A percentile compares a stretch with the other conserved stretches of the same genome.
Evolutionary conservation across 2,329 filamentous ascomycete genomes (phyloP).

Genomic region (Colletotrichum melonis): DNA sequence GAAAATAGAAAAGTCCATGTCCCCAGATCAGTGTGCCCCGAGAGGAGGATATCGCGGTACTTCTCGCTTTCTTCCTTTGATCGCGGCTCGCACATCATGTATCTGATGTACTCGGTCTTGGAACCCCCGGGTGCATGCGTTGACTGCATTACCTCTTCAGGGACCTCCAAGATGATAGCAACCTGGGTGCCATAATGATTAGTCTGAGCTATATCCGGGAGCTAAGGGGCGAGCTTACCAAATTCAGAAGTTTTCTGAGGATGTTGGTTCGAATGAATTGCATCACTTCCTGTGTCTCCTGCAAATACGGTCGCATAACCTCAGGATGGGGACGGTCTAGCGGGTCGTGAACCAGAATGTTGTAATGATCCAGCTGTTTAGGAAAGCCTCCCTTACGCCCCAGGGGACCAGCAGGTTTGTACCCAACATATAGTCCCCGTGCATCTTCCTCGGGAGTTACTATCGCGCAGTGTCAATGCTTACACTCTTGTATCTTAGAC

Average conservation of each 20-base stretch:
- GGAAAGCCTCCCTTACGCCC: conserved; percentile 35
- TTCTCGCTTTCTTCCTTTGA: conserved; percentile 47
- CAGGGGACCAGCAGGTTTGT: conserved; percentile 42
- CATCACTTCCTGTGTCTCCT: conserved; percentile 41
- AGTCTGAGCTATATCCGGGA: too few species aligned
- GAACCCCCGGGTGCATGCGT: conserved; percentile 47
- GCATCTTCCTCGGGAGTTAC: conserved; percentile 43
- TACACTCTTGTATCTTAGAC: too few species aligned
- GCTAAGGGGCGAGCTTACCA: neutral
- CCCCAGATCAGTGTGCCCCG: conserved; percentile 54
- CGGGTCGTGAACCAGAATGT: conserved; percentile 38
- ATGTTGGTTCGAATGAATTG: conserved; percentile 41
- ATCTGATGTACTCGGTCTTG: conserved; percentile 47
- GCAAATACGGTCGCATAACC: conserved; percentile 35
- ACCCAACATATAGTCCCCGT: conserved; percentile 43
- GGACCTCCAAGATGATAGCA: conserved; percentile 41
- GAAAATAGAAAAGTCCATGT: conserved; percentile 51
- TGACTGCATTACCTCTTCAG: conserved; percentile 48
- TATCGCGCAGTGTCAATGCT: neutral
- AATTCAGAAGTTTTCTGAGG: conserved; percentile 33
- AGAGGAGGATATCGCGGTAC: conserved; percentile 50
- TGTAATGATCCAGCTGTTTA: conserved; percentile 18
- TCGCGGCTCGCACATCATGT: conserved; percentile 51
- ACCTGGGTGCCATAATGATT: too few species aligned
- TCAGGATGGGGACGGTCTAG: conserved; percentile 37